Evolutionary conservation across 805 yeast genomes (phyloP), one percentile per base, ranked within the genome.

Genomic region (Teunomyces tritomae): DNA sequence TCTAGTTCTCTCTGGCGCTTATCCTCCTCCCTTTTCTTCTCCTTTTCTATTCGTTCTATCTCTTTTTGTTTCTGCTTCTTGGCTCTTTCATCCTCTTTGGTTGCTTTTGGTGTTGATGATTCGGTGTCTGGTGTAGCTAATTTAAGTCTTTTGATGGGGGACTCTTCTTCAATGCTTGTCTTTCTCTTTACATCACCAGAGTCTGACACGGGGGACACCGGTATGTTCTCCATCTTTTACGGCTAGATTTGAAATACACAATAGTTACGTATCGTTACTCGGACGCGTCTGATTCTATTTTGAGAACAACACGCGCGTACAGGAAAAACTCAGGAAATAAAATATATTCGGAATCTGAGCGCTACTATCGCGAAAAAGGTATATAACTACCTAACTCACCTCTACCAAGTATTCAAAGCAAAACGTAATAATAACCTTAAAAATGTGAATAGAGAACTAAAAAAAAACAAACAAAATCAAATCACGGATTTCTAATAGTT

Each of bases 401-500:
- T 20, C 24, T 20, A 20, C 24, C 24, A 20, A 17, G 24, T 20
- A 20, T 6, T n/a, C 33, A 8, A 30, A 30, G n/a, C n/a, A 30
- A 24, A 9, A 11, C 10, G 13, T 8, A 36, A 16, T 36, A 28
- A 28, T 40, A 40, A 32, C 32, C 32, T 16, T n/a, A 40, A 40
- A 13, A 26, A 40, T 13, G 16, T 11, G 8, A 6, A 29, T 10
- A 17, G 16, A 30, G 29, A 43, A 34, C 20, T 28, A 27, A 28
- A 20, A 14, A 14, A 27, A 14, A 14, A 26, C 28, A n/a, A 4
- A n/a, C n/a, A n/a, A 16, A 43, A 34, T 30, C 5, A 20, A 36
- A 36, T 28, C 28, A 30, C 26, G 4, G 14, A 17, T 9, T 10
- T 39, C 37, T 42, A 32, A 55, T 78, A 80, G 34, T 78, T 70